Conservation (phyloP, 2,329 filamentous ascomycete species). For the Colletotrichum tanaceti region DNA sequence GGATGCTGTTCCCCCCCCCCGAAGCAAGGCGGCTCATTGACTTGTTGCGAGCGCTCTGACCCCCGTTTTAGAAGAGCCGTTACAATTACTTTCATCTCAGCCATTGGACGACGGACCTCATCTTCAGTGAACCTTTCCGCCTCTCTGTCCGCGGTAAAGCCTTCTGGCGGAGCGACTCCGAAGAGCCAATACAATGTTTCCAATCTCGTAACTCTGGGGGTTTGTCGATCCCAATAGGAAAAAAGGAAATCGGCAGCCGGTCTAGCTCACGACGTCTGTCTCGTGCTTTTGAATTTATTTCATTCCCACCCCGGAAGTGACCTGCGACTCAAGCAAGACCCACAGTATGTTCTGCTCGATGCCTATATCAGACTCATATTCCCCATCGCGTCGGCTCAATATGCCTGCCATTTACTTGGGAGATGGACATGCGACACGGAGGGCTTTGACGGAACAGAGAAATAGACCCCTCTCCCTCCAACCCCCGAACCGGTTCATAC, state of each 20-base stretch:
- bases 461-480: too few species aligned
- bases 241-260: too few species aligned
- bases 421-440: background rate
- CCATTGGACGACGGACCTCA: constrained; percentile 5
- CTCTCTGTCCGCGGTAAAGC: background rate
- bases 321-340: constrained; percentile 1
- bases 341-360: background rate
- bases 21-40: constrained; percentile 13
- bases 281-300: background rate
- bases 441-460: background rate
- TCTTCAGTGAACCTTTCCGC: background rate
- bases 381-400: background rate
- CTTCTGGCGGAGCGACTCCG: background rate
- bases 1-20: too few species aligned
- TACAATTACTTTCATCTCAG: constrained; percentile 19
- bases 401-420: background rate
- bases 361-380: background rate
- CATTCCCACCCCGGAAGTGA: background rate
- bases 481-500: too few species aligned
- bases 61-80: constrained; percentile 32
- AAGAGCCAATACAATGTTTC: background rate
- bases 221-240: background rate
- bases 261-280: constrained; percentile 2
- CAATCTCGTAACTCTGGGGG: background rate
- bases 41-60: constrained; percentile 16